Percentiles rank a stretch among this genome's conserved stretches.
phyloP scores from a whole-genome alignment of 2,329 filamentous ascomycete genomes.

The Exophiala lecanii-corni region DNA sequence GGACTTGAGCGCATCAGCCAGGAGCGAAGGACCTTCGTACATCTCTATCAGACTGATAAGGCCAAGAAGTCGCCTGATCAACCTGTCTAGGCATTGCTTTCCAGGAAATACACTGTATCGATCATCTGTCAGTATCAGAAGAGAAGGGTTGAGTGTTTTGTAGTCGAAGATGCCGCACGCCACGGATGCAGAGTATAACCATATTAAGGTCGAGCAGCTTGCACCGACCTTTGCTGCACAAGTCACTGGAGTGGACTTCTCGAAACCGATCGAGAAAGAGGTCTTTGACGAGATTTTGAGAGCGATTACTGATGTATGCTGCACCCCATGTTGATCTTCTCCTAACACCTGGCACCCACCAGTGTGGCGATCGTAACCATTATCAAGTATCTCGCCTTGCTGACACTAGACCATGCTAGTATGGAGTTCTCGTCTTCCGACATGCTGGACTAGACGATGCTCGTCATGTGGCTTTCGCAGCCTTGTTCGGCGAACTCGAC shows the following conservation, averaged over 20 bases:
- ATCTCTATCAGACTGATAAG: no score
- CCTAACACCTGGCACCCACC: no score
- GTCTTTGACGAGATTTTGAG: slow-evolving; percentile 35
- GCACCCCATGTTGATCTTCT: no score
- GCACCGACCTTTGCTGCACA: slow-evolving; percentile 38
- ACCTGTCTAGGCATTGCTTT: no score
- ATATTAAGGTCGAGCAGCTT: slow-evolving; percentile 32
- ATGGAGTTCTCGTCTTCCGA: slow-evolving; percentile 51
- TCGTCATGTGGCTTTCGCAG: slow-evolving; percentile 48
- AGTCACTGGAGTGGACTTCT: slow-evolving; percentile 36
- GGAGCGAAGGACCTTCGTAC: no score
- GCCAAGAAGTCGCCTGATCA: no score
- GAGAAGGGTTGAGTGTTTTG: no score
- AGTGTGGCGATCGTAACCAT: background rate
- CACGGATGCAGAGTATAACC: slow-evolving; percentile 27
- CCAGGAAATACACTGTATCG: no score
- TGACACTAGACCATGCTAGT: slow-evolving; percentile 37
- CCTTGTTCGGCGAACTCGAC: slow-evolving; percentile 52
- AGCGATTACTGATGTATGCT: slow-evolving; percentile 34
- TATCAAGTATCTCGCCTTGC: background rate
- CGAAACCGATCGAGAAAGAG: slow-evolving; percentile 30
- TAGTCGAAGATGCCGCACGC: slow-evolving; percentile 25
- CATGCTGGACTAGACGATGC: slow-evolving; percentile 48
- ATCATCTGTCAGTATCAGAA: no score
- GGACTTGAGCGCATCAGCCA: no score